phyloP scores from a whole-genome alignment of 495 filamentous ascomycete species.

The Neurospora sp. region DNA sequence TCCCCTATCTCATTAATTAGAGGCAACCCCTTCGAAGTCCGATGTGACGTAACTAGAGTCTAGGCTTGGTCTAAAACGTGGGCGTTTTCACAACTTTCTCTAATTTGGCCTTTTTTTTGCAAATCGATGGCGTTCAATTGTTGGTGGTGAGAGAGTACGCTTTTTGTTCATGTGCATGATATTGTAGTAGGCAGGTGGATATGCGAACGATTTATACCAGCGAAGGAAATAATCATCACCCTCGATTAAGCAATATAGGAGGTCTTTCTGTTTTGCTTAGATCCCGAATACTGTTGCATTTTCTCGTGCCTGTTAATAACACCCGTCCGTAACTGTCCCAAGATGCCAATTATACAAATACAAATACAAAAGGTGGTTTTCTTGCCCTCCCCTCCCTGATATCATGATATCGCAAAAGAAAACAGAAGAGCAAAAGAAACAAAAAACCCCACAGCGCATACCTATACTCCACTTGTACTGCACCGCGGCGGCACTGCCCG shows the following conservation, averaged over 20 bases:
- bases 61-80: not conserved
- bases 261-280: no score
- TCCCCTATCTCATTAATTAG: not conserved
- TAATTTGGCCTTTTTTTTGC: no score
- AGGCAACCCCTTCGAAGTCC: not conserved
- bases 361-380: not conserved
- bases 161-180: no score
- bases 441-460: not conserved
- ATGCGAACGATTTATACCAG: no score
- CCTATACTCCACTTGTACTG: not conserved
- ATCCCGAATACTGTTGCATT: no score
- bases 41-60: not conserved
- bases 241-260: no score
- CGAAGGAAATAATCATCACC: no score
- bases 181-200: no score
- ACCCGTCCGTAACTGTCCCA: not conserved
- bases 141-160: no score
- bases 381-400: not conserved
- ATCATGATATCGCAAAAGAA: not conserved
- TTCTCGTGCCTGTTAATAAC: no score
- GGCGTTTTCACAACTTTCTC: no score
- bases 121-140: no score
- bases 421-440: not conserved
- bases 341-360: not conserved
- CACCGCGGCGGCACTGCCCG: not conserved